These are phyloP conservation scores for Senna tora DNA, from an alignment of 306 rosid genomes.

Conservation along the genomic window DNA sequence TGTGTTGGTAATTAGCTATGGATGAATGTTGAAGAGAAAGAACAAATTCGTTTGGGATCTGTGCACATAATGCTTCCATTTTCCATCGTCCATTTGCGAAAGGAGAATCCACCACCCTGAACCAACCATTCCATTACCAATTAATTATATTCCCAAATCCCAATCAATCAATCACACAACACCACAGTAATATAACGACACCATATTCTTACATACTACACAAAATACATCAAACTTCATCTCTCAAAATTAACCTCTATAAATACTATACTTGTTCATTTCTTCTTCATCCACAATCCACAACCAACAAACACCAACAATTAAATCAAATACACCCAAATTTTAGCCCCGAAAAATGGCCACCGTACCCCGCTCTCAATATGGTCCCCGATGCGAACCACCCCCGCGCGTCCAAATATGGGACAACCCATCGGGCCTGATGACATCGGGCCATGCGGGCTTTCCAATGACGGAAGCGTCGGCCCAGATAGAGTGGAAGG, in stretches of 20 bases:
- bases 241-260: neutral
- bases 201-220: conserved; percentile 4
- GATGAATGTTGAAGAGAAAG: neutral
- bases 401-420: neutral
- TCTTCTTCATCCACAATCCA: neutral
- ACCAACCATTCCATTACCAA: neutral
- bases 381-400: conserved; percentile 34
- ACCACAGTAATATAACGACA: too few relatives aligned
- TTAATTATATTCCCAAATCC: neutral
- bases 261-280: too few relatives aligned
- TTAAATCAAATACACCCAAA: neutral
- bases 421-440: neutral
- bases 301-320: neutral
- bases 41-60: neutral
- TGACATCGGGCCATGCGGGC: neutral
- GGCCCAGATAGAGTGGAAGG: conserved; percentile 43
- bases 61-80: neutral
- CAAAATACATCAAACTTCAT: too few relatives aligned
- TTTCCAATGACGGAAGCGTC: conserved; percentile 29
- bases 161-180: neutral
- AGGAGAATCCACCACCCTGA: neutral
- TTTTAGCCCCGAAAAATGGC: neutral
- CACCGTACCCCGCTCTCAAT: neutral
- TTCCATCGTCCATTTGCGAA: neutral
- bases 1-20: too few relatives aligned